phyloP scores from a whole-genome alignment of 177 flowering plant species.

The Telopea speciosissima region DNA sequence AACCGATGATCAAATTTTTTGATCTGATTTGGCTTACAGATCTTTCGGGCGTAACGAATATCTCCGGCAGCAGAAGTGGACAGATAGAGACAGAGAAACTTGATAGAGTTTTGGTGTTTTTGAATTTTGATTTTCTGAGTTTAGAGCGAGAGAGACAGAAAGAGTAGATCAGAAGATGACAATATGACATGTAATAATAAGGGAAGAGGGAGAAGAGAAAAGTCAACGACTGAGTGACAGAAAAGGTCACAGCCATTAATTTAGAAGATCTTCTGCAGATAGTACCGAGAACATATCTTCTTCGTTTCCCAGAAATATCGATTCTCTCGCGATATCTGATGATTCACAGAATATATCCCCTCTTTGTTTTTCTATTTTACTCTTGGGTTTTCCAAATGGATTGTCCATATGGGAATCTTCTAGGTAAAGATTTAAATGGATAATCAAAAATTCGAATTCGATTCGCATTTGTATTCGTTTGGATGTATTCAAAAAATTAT shows the following conservation, averaged over 20 bases:
- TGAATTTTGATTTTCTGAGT: not conserved
- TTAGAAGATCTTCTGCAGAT: not conserved
- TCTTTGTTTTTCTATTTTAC: too few species aligned
- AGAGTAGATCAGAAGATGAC: too few species aligned
- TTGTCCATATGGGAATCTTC: too few species aligned
- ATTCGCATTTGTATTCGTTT: too few species aligned
- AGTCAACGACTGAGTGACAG: slow-evolving; percentile 10
- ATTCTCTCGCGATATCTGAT: not conserved
- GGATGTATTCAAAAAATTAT: too few species aligned
- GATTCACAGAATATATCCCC: too few species aligned
- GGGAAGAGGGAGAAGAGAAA: not conserved
- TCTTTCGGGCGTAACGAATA: slow-evolving; percentile 6
- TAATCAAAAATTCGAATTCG: too few species aligned
- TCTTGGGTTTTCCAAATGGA: too few species aligned
- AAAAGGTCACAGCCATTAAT: not conserved
- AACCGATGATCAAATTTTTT: slow-evolving; percentile 5
- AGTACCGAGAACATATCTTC: slow-evolving; percentile 10
- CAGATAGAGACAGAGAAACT: not conserved
- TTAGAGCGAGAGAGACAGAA: too few species aligned
- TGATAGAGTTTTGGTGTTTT: slow-evolving; percentile 2
- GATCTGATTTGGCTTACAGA: slow-evolving; percentile 3
- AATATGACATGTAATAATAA: too few species aligned
- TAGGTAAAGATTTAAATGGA: too few species aligned
- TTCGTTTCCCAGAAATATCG: not conserved
- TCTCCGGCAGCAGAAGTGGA: not conserved